These are phyloP conservation scores for Pythium aphanidermatum DNA, from an alignment of 352 stramenopile species.

Conservation along the genomic window DNA sequence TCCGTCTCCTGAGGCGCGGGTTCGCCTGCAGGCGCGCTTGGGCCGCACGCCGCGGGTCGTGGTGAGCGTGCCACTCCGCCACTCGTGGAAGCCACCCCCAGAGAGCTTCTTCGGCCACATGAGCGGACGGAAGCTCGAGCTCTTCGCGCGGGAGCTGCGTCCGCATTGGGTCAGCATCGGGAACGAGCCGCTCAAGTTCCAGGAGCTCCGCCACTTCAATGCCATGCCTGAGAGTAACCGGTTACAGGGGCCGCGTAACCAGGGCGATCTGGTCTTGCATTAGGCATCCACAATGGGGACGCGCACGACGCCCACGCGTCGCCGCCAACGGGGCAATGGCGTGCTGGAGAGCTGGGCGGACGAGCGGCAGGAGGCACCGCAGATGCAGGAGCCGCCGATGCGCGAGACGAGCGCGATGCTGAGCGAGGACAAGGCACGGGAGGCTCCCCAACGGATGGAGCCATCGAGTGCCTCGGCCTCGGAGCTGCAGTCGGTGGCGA, in stretches of 20 bases:
- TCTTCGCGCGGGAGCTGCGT: conserved; percentile 67
- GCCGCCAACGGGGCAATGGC: conserved; percentile 12
- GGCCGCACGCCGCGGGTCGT: conserved; percentile 34
- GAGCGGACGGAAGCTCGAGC: conserved; percentile 28
- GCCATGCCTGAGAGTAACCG: too few relatives aligned
- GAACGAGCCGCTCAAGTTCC: conserved; percentile 41
- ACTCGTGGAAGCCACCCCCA: conserved; percentile 73
- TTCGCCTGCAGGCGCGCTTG: conserved; percentile 23
- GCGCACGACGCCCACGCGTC: conserved; percentile 13
- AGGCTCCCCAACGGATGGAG: too few relatives aligned
- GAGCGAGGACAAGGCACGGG: too few relatives aligned
- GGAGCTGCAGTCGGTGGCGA: conserved; percentile 14
- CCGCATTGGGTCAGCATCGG: conserved; percentile 56
- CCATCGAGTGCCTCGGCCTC: too few relatives aligned
- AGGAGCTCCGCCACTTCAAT: conserved; percentile 5
- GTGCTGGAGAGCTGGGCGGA: conserved; percentile 8
- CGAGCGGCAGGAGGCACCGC: not conserved
- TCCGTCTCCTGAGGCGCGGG: conserved; percentile 5
- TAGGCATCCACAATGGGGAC: too few relatives aligned
- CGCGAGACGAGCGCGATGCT: too few relatives aligned
- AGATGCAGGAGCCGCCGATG: not conserved
- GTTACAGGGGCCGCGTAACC: too few relatives aligned
- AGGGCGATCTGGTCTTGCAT: too few relatives aligned
- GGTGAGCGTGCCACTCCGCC: conserved; percentile 57
- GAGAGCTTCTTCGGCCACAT: conserved; percentile 42